Evolutionary conservation across 441 rosid genomes (phyloP).

Genomic region (Croton laevigatus): DNA sequence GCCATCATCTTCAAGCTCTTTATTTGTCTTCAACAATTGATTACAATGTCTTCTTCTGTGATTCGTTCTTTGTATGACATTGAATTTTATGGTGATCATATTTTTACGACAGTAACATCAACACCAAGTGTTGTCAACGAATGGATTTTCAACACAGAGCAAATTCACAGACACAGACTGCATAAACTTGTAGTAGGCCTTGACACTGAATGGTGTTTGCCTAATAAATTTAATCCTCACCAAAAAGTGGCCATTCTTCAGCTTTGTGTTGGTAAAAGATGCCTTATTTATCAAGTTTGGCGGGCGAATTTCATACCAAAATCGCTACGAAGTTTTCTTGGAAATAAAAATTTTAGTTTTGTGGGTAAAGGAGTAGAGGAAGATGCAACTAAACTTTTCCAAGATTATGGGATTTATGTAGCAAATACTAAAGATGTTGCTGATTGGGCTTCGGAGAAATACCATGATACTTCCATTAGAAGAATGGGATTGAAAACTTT

Average conservation of each 20-base stretch:
- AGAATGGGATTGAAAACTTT: slow-evolving; percentile 6
- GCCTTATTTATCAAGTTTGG: slow-evolving; percentile 18
- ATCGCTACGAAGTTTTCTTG: background rate
- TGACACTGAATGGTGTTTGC: slow-evolving; percentile 13
- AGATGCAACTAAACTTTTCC: background rate
- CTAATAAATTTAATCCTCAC: background rate
- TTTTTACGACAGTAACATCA: background rate
- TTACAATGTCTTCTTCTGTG: background rate
- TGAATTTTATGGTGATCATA: background rate
- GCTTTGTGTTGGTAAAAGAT: slow-evolving; percentile 11
- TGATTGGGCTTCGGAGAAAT: background rate
- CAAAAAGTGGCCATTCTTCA: slow-evolving; percentile 20
- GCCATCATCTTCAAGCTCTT: no score
- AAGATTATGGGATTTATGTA: background rate
- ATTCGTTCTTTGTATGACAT: background rate
- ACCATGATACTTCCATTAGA: background rate
- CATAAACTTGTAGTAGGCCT: slow-evolving; percentile 18
- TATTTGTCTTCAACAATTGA: background rate
- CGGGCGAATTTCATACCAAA: background rate
- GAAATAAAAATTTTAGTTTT: background rate
- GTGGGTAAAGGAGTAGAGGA: background rate
- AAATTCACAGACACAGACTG: background rate
- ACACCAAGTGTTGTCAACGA: background rate
- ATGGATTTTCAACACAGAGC: background rate
- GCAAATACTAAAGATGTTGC: slow-evolving; percentile 6